Conservation (phyloP, 2,329 filamentous ascomycete genomes). For the Alternaria gaisen region DNA sequence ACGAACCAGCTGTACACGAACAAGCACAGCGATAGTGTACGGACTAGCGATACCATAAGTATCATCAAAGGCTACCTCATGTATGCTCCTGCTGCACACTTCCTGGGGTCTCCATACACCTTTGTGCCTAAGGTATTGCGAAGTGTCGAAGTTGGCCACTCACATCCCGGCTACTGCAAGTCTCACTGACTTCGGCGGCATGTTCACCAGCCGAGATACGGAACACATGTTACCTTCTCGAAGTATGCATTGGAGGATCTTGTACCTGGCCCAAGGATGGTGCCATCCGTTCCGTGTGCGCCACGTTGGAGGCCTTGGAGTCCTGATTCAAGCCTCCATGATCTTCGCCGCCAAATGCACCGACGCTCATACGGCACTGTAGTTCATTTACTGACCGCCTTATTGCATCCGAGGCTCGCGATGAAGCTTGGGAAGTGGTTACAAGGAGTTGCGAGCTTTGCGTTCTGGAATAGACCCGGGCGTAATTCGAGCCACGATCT, state of each 20-base stretch:
- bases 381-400: background rate
- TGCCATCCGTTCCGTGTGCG: slow-evolving; percentile 9
- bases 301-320: slow-evolving; percentile 16
- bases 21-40: background rate
- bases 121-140: background rate
- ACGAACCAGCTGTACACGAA: background rate
- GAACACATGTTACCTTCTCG: background rate
- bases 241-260: background rate
- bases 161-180: slow-evolving; percentile 1
- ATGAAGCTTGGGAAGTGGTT: background rate
- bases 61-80: background rate
- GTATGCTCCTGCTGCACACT: background rate
- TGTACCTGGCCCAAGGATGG: background rate
- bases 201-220: background rate
- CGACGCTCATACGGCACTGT: background rate
- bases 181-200: background rate
- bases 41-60: background rate
- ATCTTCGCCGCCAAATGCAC: slow-evolving; percentile 2
- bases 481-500: background rate
- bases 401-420: background rate
- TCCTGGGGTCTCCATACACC: background rate
- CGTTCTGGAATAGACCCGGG: background rate
- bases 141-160: slow-evolving; percentile 4
- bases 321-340: slow-evolving; percentile 10
- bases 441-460: background rate